These are phyloP conservation scores for Alternaria ventricosa DNA, from an alignment of 2,329 filamentous ascomycete species.

Conservation along the genomic window DNA sequence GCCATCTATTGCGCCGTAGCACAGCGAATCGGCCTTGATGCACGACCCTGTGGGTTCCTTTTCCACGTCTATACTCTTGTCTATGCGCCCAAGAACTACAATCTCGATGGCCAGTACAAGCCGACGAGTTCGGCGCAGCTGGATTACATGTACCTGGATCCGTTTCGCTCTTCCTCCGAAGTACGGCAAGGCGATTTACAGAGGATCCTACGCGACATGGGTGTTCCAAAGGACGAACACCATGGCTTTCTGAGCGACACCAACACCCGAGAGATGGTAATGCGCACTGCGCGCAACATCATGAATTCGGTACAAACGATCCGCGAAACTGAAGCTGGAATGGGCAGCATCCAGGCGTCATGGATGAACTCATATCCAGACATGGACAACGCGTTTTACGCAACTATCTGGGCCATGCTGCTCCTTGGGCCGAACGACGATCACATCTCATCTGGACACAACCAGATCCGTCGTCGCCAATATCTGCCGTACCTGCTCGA, in stretches of 20 bases:
- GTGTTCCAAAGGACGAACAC: conserved; percentile 49
- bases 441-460: conserved; percentile 17
- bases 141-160: conserved; percentile 79
- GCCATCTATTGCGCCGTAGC: conserved; percentile 87
- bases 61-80: conserved; percentile 86
- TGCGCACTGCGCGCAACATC: conserved; percentile 82
- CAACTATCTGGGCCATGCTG: conserved; percentile 73
- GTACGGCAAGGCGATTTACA: conserved; percentile 66
- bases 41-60: conserved; percentile 80
- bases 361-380: conserved; percentile 51
- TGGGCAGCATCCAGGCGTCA: conserved; percentile 26
- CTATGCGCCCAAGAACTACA: conserved; percentile 64
- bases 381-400: conserved; percentile 70
- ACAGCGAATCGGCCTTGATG: conserved; percentile 73
- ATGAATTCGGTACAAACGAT: conserved; percentile 70
- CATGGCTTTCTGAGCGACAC: conserved; percentile 69
- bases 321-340: conserved; percentile 33
- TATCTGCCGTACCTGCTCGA: conserved; percentile 70
- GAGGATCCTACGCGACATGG: conserved; percentile 63
- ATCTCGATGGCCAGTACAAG: conserved; percentile 53
- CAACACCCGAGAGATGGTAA: conserved; percentile 69
- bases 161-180: conserved; percentile 74
- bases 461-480: conserved; percentile 56
- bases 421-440: conserved; percentile 47
- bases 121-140: conserved; percentile 33